Evolutionary conservation across 2,329 filamentous ascomycete genomes (phyloP).

Genomic region (Cryphonectria naterciae): DNA sequence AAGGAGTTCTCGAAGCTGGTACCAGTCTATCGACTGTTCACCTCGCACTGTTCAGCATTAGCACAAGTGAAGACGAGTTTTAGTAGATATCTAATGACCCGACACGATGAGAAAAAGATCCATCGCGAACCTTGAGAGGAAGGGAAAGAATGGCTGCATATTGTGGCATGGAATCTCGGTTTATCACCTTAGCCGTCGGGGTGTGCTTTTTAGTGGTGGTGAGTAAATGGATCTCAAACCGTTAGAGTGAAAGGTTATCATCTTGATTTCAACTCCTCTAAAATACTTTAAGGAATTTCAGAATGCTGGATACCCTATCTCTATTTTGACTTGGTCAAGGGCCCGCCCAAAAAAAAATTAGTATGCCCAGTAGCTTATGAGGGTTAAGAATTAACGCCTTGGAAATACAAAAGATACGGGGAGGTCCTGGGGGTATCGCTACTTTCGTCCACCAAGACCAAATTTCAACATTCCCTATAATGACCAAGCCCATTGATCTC

Average conservation of each 20-base stretch:
- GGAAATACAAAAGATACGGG: not conserved
- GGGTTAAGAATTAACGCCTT: not conserved
- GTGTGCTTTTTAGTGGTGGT: too few relatives aligned
- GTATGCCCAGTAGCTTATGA: not conserved
- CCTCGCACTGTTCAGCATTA: not conserved
- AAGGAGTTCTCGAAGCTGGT: too few relatives aligned
- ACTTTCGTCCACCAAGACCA: not conserved
- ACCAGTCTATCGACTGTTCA: too few relatives aligned
- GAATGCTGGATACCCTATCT: conserved; percentile 2
- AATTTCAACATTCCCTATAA: not conserved
- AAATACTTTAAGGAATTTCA: not conserved
- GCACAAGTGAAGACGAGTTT: not conserved
- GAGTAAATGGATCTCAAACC: not conserved
- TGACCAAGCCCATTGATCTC: not conserved
- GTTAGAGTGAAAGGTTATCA: not conserved
- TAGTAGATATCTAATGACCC: not conserved
- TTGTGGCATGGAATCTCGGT: too few relatives aligned
- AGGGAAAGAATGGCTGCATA: not conserved
- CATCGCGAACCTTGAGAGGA: not conserved
- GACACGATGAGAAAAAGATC: not conserved
- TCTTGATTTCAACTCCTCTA: not conserved
- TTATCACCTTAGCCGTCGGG: too few relatives aligned
- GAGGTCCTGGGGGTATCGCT: conserved; percentile 1
- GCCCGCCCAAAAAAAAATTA: not conserved
- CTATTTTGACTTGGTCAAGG: not conserved